These are phyloP conservation scores for Agaricus blazei DNA, from an alignment of 768 basidiomycete genomes.

Conservation along the genomic window DNA sequence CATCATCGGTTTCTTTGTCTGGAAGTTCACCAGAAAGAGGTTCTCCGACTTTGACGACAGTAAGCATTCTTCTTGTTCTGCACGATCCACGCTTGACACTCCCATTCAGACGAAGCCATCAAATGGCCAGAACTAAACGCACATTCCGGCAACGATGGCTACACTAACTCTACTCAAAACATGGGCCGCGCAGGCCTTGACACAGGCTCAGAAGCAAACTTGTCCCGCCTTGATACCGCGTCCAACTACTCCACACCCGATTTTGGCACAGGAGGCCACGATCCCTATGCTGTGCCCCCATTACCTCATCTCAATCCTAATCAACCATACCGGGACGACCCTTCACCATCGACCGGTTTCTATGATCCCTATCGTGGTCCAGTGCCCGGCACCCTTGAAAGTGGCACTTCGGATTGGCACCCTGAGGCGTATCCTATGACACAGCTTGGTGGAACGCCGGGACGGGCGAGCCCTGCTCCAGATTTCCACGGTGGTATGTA, in stretches of 20 bases:
- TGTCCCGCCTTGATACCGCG: constrained; percentile 46
- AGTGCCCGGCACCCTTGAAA: constrained; percentile 59
- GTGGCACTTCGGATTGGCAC: constrained; percentile 35
- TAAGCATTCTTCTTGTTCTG: constrained; percentile 32
- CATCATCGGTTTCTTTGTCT: constrained; percentile 70
- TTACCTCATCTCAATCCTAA: constrained; percentile 77
- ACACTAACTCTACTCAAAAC: constrained; percentile 46
- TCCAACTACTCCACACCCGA: constrained; percentile 44
- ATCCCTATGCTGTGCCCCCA: constrained; percentile 82
- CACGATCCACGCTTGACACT: constrained; percentile 8
- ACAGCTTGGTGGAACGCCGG: constrained; percentile 13
- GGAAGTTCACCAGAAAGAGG: constrained; percentile 84
- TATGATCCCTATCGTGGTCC: constrained; percentile 83
- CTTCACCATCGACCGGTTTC: constrained; percentile 41
- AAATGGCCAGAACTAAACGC: constrained; percentile 88
- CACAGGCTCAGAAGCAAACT: constrained; percentile 52
- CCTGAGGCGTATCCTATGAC: constrained; percentile 75
- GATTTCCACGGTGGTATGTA: constrained; percentile 31
- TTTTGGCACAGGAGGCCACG: constrained; percentile 40
- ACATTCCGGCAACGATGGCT: constrained; percentile 31
- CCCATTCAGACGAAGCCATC: constrained; percentile 65
- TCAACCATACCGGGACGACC: constrained; percentile 74
- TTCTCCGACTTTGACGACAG: constrained; percentile 74
- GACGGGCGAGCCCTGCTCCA: constrained; percentile 33
- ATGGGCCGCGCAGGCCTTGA: constrained; percentile 75